phyloP scores from a whole-genome alignment of 2,329 filamentous ascomycete genomes.

The Botryotinia convoluta region DNA sequence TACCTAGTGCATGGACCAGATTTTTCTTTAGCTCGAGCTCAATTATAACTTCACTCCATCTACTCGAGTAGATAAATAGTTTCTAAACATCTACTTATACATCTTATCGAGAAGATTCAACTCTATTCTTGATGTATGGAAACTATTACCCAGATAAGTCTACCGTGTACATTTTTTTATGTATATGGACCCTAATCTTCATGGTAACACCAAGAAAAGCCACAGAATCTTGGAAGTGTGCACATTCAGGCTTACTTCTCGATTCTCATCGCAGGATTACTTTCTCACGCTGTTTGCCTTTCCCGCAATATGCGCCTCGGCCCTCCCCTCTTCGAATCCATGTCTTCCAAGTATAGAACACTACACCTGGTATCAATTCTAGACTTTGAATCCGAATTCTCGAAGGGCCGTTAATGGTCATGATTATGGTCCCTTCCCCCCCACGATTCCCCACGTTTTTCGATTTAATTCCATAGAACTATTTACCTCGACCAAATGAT shows the following conservation, averaged over 20 bases:
- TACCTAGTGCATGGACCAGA: neutral
- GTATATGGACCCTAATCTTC: neutral
- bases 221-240: neutral
- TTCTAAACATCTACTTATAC: neutral
- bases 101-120: neutral
- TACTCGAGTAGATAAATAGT: neutral
- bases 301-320: slow-evolving; percentile 9
- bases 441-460: slow-evolving; percentile 14
- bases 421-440: neutral
- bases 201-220: neutral
- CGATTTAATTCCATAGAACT: neutral
- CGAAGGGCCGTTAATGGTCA: neutral
- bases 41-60: neutral
- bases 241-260: neutral
- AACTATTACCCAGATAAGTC: neutral
- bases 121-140: neutral
- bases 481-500: no score
- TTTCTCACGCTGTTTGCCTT: neutral
- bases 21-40: neutral
- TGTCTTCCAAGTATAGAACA: neutral
- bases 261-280: neutral
- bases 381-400: neutral
- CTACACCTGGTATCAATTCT: neutral
- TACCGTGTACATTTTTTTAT: neutral
- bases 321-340: neutral